Evolutionary conservation across 805 yeast genomes (phyloP), one percentile per base, ranked within the genome.

Genomic region (Kodamaea hsintzibuensis): DNA sequence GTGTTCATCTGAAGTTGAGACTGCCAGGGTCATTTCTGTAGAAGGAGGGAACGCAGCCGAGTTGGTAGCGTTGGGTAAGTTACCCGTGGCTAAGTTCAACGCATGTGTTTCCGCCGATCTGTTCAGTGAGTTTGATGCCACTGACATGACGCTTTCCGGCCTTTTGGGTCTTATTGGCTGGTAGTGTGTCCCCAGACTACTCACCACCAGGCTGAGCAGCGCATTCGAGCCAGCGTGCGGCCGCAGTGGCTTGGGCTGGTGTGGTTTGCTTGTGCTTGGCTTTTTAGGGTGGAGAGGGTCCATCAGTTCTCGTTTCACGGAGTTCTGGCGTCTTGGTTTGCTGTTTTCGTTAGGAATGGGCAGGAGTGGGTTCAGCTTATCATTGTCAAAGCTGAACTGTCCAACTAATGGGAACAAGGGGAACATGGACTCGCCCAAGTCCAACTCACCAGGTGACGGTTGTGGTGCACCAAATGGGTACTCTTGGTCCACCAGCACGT

Each of bases 391-490:
- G 37, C 74, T 69, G 44, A 62, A 59, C 42, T 63, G 61, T 7
- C 79, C 80, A 14, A 76, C 73, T 52, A 76, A 62, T 2, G 80
- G 79, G 47, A 75, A 75, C 18, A 76, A 66, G 2, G 80, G 80
- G 53, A 73, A 75, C 70, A 72, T 70, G 48, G 65, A 64, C 48
- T 71, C 74, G 52, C 68, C 66, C 47, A 64, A 50, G 47, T 70
- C 72, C 50, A 66, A 56, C 42, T 57, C 60, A 14, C 49, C 50
- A 2, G 60, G 60, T 10, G 60, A 57, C 16, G 44, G 22, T 13
- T 49, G 42, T 22, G 47, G 47, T 12, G 35, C 52, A 7, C 49
- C 53, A 38, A 43, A 50, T 9, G 47, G 52, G 42, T 47, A 47
- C 35, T 47, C 50, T 16, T 38, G 43, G 16, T 39, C 30, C 44